phyloP scores from a whole-genome alignment of 2,329 filamentous ascomycete genomes.

The Madurella fahalii region DNA sequence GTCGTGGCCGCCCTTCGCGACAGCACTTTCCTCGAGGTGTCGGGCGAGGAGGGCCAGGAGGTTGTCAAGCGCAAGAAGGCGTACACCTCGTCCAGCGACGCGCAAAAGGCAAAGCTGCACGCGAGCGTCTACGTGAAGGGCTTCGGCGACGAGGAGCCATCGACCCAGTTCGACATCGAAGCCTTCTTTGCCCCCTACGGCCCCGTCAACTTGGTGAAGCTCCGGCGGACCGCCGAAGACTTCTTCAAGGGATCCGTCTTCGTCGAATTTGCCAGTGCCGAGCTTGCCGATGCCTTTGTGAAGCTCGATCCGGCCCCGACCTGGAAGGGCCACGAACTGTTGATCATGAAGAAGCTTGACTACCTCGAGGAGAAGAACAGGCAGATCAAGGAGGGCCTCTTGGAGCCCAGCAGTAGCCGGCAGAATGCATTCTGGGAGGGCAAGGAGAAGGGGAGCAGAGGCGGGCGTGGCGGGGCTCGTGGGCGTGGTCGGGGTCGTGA shows the following conservation, averaged over 20 bases:
- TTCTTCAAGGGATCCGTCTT: constrained; percentile 96
- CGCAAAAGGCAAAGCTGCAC: constrained; percentile 59
- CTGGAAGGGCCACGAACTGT: constrained; percentile 75
- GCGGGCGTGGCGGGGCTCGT: constrained; percentile 31
- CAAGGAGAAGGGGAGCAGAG: constrained; percentile 22
- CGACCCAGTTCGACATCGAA: constrained; percentile 91
- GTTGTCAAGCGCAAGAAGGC: constrained; percentile 72
- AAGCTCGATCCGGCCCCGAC: constrained; percentile 73
- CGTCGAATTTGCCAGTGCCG: constrained; percentile 81
- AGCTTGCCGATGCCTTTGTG: constrained; percentile 76
- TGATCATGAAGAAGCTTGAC: constrained; percentile 81
- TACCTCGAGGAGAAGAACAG: constrained; percentile 77
- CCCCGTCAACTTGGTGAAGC: constrained; percentile 74
- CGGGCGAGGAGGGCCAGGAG: constrained; percentile 69
- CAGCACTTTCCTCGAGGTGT: constrained; percentile 68
- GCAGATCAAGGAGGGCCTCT: constrained; percentile 66
- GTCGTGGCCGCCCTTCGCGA: constrained; percentile 79
- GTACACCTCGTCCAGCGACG: constrained; percentile 54
- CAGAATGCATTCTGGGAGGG: constrained; percentile 49
- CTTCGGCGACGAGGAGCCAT: constrained; percentile 78
- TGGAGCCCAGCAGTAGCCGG: constrained; percentile 52
- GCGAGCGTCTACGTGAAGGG: constrained; percentile 89
- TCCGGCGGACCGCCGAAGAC: constrained; percentile 69
- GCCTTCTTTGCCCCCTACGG: constrained; percentile 83
- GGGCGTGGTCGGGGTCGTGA: constrained; percentile 37